Base-by-base conservation (phyloP, 768 basidiomycete species). In the Baorangia bicolor region DNA sequence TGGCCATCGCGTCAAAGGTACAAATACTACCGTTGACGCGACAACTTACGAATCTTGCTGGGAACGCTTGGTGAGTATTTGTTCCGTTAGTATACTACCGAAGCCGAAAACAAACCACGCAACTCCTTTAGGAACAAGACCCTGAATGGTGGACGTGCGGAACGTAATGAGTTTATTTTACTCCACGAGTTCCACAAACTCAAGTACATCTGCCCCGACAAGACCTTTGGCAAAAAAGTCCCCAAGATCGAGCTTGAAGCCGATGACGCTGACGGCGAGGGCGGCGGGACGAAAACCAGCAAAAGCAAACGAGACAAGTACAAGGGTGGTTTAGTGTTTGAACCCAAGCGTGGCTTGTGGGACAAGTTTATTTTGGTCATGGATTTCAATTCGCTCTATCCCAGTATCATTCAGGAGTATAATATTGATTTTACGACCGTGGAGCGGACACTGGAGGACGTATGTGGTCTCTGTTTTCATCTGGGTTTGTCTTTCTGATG, bases 331-430 rank as follows among this genome's bases (percentile, higher is more conserved):
- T 80, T 98, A 49, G 97, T 99, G 20, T 94, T 99, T 60, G 92
- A 97, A 55, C 97, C 97, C 2, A 95, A 97, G 75, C 80, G 92
- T 51, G 93, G 95, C 12, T 77, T 99, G 38, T 98, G 93, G 92
- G 97, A 98, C 77, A 95, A 87, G 64, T 97, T 81, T 68, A 90
- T 98, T 72, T 81, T 99, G 18, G 97, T 99, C 73, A 99, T 99
- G 97, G 97, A 99, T 72, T 99, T 98, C 86, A 99, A 99, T 74
- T 97, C 94, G 57, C 79, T 99, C 53, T 99, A 99, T 69, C 97
- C 97, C 7, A 94, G 92, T 70, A 99, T 99, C 77, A 99, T 99
- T 45, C 97, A 98, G 67, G 97, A 99, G 77, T 99, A 92, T 69
- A 98, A 99, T 70, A 98, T 99, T 62, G 97, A 98, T 74, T 98